Base-by-base conservation (phyloP, 2,329 filamentous ascomycete species). In the Ophiosphaerella narmari region DNA sequence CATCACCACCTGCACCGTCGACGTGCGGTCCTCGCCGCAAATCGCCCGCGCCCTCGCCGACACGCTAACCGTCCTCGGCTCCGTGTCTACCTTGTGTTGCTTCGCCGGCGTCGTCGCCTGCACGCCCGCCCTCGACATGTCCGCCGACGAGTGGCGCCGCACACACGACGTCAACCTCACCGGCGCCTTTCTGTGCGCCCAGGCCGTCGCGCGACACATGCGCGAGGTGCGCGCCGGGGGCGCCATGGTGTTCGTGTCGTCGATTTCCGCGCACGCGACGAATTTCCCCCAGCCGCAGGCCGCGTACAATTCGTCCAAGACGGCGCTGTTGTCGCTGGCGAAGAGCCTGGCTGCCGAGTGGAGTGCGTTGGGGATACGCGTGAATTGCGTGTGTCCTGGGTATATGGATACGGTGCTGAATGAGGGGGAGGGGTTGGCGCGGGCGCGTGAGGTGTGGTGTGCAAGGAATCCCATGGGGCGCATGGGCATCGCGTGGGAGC, bases 321-420 rank as follows among this genome's bases (percentile, higher is more conserved):
- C 86, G 0, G 87, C 82, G 0, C 70, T 91, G 1, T 60, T 88
- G 26, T 81, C 83, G 43, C 68, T 91, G 58, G 85, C 83, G 42
- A 83, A 80, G 55, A 85, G 79, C 32, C 72, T 91, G 13, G 88
- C 88, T 0, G 87, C 85, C 0, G 89, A 92, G 70, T 91, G 88
- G 88, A 86, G 85, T 1, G 73, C 77, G 1, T 80, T 86, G 65
- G 88, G 89, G 0, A 89, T 92, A 52, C 74, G 86, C 2, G 85
- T 88, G 5, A 91, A 92, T 60, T 83, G 78, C 14, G 78, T 92
- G 38, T 85, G 80, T 34, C 89, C 89, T 0, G 88, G 88, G 0
- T 91, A 91, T 60, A 90, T 91, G 84, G 87, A 90, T 62, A 90
- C 87, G 0, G 82, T 89, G 11, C 72, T 91, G 40, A 91, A 90